phyloP scores from a whole-genome alignment of 78 protist species.

The Dictyostelium purpureum region DNA sequence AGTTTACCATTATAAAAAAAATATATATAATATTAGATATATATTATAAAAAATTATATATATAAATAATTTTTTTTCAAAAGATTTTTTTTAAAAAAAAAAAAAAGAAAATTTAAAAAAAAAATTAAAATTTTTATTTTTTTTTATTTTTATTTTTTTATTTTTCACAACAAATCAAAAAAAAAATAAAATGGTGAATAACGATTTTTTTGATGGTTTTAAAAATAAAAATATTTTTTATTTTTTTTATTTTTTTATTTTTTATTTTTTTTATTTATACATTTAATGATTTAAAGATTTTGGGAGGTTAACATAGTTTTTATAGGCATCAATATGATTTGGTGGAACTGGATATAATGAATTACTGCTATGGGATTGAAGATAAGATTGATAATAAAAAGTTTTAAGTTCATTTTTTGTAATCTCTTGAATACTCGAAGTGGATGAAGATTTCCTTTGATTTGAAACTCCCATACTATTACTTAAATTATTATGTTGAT shows the following conservation, averaged over 20 bases:
- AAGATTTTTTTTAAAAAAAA: background rate
- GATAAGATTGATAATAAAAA: conserved; percentile 34
- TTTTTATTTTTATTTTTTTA: background rate
- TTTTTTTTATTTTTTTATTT: background rate
- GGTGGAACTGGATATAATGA: background rate
- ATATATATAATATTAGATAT: background rate
- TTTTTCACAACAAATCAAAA: background rate
- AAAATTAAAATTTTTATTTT: background rate
- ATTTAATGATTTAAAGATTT: background rate
- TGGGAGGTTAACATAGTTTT: background rate
- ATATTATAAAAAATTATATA: background rate
- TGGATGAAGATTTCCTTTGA: background rate
- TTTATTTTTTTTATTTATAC: background rate
- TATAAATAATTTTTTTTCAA: background rate
- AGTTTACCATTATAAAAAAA: background rate
- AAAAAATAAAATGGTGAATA: background rate
- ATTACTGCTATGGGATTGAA: background rate
- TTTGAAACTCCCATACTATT: background rate
- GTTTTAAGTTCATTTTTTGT: conserved; percentile 37
- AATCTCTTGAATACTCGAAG: background rate
- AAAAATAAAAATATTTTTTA: background rate
- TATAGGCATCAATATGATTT: background rate
- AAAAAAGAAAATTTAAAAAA: background rate
- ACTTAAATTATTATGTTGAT: too few species aligned
- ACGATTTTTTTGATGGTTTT: background rate